A percentile compares a stretch with the other conserved stretches of the same genome.
Evolutionary conservation across 495 filamentous ascomycete genomes (phyloP).

Genomic region (Hypomontagnella submonticulosa): DNA sequence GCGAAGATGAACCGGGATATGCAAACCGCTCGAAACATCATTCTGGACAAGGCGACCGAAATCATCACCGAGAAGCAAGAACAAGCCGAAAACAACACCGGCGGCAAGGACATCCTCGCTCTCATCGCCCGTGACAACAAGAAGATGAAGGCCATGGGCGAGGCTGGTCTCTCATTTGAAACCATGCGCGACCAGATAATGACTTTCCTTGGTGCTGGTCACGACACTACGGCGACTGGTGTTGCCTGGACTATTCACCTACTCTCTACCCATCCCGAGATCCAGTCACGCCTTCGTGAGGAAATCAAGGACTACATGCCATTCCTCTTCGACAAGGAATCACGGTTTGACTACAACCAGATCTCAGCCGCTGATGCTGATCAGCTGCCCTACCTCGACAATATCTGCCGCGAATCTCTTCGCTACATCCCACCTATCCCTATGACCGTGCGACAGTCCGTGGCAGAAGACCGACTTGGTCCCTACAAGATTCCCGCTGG

Average conservation of each 20-base stretch:
- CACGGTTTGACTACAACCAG: conserved; percentile 24
- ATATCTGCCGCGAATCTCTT: conserved; percentile 62
- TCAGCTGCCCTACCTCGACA: conserved; percentile 53
- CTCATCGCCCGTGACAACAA: conserved; percentile 57
- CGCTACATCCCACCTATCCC: conserved; percentile 61
- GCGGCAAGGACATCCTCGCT: conserved; percentile 56
- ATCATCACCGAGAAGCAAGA: conserved; percentile 51
- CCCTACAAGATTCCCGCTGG: conserved; percentile 45
- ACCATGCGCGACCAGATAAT: conserved; percentile 63
- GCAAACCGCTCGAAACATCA: conserved; percentile 52
- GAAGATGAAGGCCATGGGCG: conserved; percentile 50
- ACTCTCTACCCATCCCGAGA: conserved; percentile 48
- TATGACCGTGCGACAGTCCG: conserved; percentile 52
- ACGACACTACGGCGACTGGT: conserved; percentile 55
- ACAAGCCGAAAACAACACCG: conserved; percentile 58
- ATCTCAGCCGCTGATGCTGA: conserved; percentile 43
- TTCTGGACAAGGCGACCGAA: conserved; percentile 50
- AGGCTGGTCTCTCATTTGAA: conserved; percentile 52
- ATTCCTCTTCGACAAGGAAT: conserved; percentile 49
- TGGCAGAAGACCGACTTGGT: conserved; percentile 45
- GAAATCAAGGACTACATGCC: conserved; percentile 54
- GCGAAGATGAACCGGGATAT: conserved; percentile 60
- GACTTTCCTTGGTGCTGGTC: conserved; percentile 55
- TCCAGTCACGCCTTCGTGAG: conserved; percentile 49
- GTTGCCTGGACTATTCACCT: conserved; percentile 52